Evolutionary conservation across 208 protist species (phyloP).

Genomic region (Crithidia bombi): DNA sequence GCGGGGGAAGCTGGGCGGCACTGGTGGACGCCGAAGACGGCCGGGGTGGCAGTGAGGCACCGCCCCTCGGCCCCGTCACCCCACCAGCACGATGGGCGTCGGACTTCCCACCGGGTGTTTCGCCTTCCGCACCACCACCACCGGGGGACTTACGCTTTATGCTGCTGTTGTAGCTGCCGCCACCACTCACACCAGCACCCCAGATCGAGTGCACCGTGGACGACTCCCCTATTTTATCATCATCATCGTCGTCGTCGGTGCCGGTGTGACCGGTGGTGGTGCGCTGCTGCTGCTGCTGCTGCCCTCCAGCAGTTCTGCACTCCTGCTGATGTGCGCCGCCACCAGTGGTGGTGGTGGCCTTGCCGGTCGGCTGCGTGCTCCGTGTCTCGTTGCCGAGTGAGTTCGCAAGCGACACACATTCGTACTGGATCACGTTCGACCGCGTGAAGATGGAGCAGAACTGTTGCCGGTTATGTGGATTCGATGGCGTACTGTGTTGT

Average conservation of each 20-base stretch:
- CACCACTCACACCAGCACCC: neutral
- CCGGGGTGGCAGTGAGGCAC: neutral
- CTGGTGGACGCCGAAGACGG: constrained; percentile 5
- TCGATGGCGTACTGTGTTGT: neutral
- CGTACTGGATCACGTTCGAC: constrained; percentile 26
- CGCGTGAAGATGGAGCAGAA: constrained; percentile 24
- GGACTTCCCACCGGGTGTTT: neutral
- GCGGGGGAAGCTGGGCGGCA: constrained; percentile 4
- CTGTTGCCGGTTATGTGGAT: neutral
- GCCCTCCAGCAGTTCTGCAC: neutral
- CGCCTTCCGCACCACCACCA: neutral
- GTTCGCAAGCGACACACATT: constrained; percentile 14
- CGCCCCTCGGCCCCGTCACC: neutral
- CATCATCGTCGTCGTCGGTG: neutral
- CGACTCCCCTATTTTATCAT: neutral
- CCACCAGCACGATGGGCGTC: neutral
- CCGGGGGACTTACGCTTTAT: neutral
- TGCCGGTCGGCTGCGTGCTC: neutral
- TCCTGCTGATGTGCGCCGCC: neutral
- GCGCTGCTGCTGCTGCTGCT: neutral
- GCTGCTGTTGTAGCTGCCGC: constrained; percentile 3
- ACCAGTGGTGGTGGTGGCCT: neutral
- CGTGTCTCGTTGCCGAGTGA: neutral
- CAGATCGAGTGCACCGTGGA: constrained; percentile 6
- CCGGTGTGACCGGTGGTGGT: neutral